Evolutionary conservation across 371 early-diverging fungal genomes (phyloP).

Genomic region (Batkoa obscura): DNA sequence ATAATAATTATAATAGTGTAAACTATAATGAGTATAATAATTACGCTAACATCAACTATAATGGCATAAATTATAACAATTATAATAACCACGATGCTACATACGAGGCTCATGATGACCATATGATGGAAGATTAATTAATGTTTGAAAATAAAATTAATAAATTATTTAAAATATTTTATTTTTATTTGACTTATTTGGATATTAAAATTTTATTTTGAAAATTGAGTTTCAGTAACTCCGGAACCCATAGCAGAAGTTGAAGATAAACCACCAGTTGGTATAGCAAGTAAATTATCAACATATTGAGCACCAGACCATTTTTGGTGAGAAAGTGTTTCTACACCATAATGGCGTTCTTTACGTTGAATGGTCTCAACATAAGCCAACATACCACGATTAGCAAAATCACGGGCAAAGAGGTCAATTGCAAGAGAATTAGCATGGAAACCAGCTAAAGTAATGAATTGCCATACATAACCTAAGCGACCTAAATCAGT

Average conservation of each 20-base stretch:
- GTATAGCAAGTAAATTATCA: slow-evolving; percentile 80
- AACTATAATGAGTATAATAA: too few species aligned
- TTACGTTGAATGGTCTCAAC: slow-evolving; percentile 85
- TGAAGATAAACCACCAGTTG: slow-evolving; percentile 81
- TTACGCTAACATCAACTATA: too few species aligned
- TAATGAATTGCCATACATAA: slow-evolving; percentile 96
- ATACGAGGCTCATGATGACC: too few species aligned
- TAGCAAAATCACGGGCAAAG: slow-evolving; percentile 80
- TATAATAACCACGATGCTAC: too few species aligned
- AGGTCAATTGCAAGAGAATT: slow-evolving; percentile 55
- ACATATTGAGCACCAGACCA: slow-evolving; percentile 97
- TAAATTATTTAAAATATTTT: too few species aligned
- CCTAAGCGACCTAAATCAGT: slow-evolving; percentile 73
- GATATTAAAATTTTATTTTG: too few species aligned
- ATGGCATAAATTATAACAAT: too few species aligned
- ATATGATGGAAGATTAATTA: too few species aligned
- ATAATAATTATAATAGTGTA: too few species aligned
- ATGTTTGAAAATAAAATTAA: too few species aligned
- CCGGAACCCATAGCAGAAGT: slow-evolving; percentile 96
- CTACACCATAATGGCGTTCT: slow-evolving; percentile 78
- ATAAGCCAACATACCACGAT: slow-evolving; percentile 88
- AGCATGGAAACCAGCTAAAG: slow-evolving; percentile 92
- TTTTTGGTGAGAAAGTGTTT: slow-evolving; percentile 89
- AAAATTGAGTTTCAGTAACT: slow-evolving; percentile 65
- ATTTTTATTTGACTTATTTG: too few species aligned